These are phyloP conservation scores for Cicer arietinum DNA, from an alignment of 306 rosid species.

Conservation along the genomic window DNA sequence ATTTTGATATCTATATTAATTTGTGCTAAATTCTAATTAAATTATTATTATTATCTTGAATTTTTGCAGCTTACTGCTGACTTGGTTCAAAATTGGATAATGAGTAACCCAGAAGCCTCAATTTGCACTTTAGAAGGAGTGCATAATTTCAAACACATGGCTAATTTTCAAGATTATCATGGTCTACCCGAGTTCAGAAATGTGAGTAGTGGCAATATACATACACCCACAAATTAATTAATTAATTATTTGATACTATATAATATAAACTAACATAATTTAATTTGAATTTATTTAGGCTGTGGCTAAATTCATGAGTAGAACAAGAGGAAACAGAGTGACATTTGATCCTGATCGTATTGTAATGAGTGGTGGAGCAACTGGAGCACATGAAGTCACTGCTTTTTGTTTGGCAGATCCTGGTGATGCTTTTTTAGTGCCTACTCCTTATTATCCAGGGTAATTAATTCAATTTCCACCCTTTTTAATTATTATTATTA, in stretches of 20 bases:
- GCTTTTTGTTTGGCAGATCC: slow-evolving; percentile 87
- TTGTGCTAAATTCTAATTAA: neutral
- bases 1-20: neutral
- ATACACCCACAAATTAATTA: neutral
- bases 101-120: slow-evolving; percentile 76
- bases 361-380: slow-evolving; percentile 95
- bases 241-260: neutral
- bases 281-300: slow-evolving; percentile 58
- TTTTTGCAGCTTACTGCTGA: slow-evolving; percentile 68
- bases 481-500: neutral
- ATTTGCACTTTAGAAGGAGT: slow-evolving; percentile 80
- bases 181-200: slow-evolving; percentile 84
- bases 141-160: slow-evolving; percentile 57
- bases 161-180: slow-evolving; percentile 88
- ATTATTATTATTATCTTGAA: neutral
- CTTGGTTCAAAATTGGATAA: slow-evolving; percentile 71
- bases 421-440: slow-evolving; percentile 88
- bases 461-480: slow-evolving; percentile 36
- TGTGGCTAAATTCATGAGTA: slow-evolving; percentile 85
- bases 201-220: slow-evolving; percentile 47
- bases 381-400: slow-evolving; percentile 85
- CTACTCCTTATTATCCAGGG: slow-evolving; percentile 92
- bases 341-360: slow-evolving; percentile 77
- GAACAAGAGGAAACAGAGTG: slow-evolving; percentile 74
- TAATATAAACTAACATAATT: slow-evolving; percentile 7